phyloP scores from a whole-genome alignment of 2,329 filamentous ascomycete species.

The Penicillium sumatraense region DNA sequence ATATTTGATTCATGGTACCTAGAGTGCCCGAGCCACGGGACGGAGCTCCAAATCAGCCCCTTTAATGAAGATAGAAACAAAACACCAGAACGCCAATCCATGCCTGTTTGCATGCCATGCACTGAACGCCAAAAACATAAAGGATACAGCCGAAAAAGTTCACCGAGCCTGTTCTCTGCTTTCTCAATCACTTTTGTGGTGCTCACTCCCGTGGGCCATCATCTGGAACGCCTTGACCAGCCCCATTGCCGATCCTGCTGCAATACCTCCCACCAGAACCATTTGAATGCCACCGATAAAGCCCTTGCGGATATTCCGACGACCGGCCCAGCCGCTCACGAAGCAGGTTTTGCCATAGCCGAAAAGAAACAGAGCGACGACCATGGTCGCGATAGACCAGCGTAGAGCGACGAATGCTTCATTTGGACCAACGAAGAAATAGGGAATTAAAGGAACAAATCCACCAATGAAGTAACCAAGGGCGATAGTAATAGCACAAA shows the following conservation, averaged over 20 bases:
- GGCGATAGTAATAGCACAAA: slow-evolving; percentile 46
- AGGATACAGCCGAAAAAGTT: not conserved
- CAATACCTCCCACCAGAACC: slow-evolving; percentile 45
- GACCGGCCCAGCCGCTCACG: slow-evolving; percentile 42
- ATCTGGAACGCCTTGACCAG: slow-evolving; percentile 44
- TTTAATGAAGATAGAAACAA: not conserved
- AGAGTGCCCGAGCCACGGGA: no score
- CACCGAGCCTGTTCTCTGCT: no score
- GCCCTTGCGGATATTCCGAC: slow-evolving; percentile 38
- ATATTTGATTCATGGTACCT: no score
- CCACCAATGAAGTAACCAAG: slow-evolving; percentile 49
- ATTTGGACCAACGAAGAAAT: slow-evolving; percentile 70
- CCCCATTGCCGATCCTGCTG: slow-evolving; percentile 47
- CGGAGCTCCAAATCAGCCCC: not conserved
- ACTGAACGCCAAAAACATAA: slow-evolving; percentile 12
- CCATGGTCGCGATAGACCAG: slow-evolving; percentile 58
- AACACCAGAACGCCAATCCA: not conserved
- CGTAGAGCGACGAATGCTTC: slow-evolving; percentile 77
- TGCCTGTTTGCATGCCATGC: slow-evolving; percentile 7
- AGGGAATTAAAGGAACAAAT: slow-evolving; percentile 57
- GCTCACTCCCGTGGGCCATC: slow-evolving; percentile 26
- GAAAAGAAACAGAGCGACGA: slow-evolving; percentile 54
- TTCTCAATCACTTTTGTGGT: slow-evolving; percentile 11
- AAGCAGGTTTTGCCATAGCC: slow-evolving; percentile 56
- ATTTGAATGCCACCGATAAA: slow-evolving; percentile 44